Base-by-base conservation (phyloP, 257 asterid genomes). In the Prunella vulgaris region DNA sequence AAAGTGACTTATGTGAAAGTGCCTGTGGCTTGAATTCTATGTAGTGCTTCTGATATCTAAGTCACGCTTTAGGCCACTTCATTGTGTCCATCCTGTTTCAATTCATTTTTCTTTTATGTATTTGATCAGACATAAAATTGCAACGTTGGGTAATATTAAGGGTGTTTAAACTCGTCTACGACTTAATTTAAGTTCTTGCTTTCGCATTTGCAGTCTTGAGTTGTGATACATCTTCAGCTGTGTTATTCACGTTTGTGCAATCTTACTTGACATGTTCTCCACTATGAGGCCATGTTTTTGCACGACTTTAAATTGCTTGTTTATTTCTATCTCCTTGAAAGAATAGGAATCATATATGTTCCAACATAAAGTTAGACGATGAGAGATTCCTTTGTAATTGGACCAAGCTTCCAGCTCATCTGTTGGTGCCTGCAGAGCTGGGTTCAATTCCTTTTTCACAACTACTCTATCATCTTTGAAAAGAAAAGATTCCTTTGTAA, bases 11-110 rank as follows among this genome's bases (percentile, higher is more conserved):
- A 71, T 79, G 73, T 72, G 76, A 84, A 71, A 76, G 77, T 74
- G 69, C 74, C n/a, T 78, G 84, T 70, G 86, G 90, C 81, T 80
- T 53, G 67, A 70, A 48, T 58, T 74, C 71, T 74, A 21, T 67
- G 67, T 70, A 72, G 73, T 71, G 80, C 78, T 76, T 73, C 75
- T 74, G 73, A 68, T 76, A 68, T 69, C 52, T 76, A 64, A 78
- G 84, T 74, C 75, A 37, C 84, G 56, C 67, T 73, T 72, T 76
- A 77, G 93, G 84, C 83, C 84, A 78, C 84, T 78, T 61, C 64
- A 58, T 81, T 75, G 79, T 84, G 82, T 81, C 80, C 84, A 24
- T 75, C 79, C 80, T 70, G 86, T 82, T 87, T 81, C 81, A 61
- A 73, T 84, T 85, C 79, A 70, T 70, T 68, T 71, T 69, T 68